Evolutionary conservation across 352 stramenopile genomes (phyloP), one percentile per base, ranked within the genome.

Genomic region (Phytophthora vignae): DNA sequence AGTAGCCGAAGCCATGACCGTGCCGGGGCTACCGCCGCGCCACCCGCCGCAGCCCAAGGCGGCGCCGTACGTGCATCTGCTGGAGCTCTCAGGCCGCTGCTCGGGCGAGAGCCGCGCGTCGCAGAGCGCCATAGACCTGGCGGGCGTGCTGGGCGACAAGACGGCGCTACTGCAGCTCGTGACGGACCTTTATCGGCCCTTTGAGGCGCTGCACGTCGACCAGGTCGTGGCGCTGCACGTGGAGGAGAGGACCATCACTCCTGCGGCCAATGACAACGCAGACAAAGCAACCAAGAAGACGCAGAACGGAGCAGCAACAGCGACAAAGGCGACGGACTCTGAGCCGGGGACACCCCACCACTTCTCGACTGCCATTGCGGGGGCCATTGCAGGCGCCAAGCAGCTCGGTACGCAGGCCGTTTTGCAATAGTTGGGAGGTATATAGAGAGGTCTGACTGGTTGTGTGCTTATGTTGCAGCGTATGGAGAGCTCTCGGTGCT

Each of bases 211-310:
- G 38, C 69, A 76, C 11, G 68, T 92, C 54, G 79, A 90, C 60
- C 70, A 83, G 50, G 62, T 89, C 48, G 36, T 90, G n/a, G 85
- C 81, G 17, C 53, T 89, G 33, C 77, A 84, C 49, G 66, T 74
- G 25, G 61, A 78, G 60, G 33, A 14, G 12, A 14, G 17, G 25
- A 59, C 55, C 53, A 50, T 53, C 59, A 55, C 60, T 68, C 61
- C 19, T 19, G 61, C 46, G 1, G 21, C 8, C 3, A 42, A 58
- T 0, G 11, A 9, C 8, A 44, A 31, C 11, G 58, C 17, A 33
- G 19, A 14, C 0, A 25, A 50, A 57, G 31, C n/a, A 55, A 9
- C 31, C 56, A 67, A 67, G 15, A 62, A 33, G 22, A 25, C n/a
- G 38, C 9, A 2, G 31, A 56, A 12, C 22, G 36, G 22, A 31